Evolutionary conservation across 164 flowering plant species (phyloP).

Genomic region (Vitis rotundifolia): DNA sequence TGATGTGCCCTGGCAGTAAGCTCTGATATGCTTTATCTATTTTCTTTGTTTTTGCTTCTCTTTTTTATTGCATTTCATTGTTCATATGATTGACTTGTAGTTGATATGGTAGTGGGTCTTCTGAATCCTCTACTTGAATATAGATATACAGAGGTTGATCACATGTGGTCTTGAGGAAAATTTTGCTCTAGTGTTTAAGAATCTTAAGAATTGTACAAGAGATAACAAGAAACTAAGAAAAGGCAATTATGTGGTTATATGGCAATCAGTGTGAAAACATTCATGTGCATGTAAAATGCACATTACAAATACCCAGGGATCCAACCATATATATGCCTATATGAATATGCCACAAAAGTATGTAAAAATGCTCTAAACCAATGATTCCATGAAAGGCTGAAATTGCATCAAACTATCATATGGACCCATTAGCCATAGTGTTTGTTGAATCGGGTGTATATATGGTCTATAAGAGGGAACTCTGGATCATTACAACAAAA

Average conservation of each 20-base stretch:
- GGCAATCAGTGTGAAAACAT: too few relatives aligned
- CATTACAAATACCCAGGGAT: too few relatives aligned
- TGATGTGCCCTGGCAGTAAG: conserved; percentile 54
- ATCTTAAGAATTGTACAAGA: too few relatives aligned
- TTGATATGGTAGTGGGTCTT: neutral
- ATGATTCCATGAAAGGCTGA: neutral
- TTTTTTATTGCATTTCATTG: neutral
- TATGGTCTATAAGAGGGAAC: neutral
- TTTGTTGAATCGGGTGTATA: neutral
- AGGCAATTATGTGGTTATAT: too few relatives aligned
- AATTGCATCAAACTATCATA: neutral
- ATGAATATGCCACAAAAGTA: too few relatives aligned
- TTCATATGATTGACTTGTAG: neutral
- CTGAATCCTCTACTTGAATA: neutral
- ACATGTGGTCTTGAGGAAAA: neutral
- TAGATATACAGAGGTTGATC: neutral
- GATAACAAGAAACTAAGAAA: too few relatives aligned
- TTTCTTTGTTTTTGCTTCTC: neutral
- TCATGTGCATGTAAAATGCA: too few relatives aligned
- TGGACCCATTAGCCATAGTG: too few relatives aligned
- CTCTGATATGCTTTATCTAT: neutral
- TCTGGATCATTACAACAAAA: neutral
- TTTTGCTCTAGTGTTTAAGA: too few relatives aligned
- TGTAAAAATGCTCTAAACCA: neutral
- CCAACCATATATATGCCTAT: too few relatives aligned